Conservation (phyloP, 2,329 filamentous ascomycete genomes). For the Penicillium sp. region DNA sequence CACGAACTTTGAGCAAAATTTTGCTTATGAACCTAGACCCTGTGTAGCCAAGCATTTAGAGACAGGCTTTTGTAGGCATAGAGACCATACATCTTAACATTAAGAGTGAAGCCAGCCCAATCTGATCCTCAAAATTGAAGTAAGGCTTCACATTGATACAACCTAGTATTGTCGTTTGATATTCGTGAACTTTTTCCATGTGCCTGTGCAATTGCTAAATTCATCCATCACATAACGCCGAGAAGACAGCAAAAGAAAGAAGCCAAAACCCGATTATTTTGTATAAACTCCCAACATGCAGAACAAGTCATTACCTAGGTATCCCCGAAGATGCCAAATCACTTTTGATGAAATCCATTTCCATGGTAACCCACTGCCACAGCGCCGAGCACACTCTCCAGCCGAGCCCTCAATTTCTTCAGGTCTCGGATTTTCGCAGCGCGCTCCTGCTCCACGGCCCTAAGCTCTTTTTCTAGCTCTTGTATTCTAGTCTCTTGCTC, state of each 20-base stretch:
- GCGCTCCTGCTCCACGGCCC: slow-evolving; percentile 45
- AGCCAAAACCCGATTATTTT: background rate
- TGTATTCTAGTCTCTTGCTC: slow-evolving; percentile 47
- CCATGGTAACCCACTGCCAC: slow-evolving; percentile 40
- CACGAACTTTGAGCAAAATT: no score
- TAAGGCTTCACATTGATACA: background rate
- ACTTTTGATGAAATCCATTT: slow-evolving; percentile 15
- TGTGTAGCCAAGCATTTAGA: no score
- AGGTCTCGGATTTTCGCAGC: slow-evolving; percentile 44
- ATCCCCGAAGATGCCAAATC: background rate
- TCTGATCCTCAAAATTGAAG: background rate
- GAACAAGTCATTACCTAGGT: background rate
- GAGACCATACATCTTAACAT: no score
- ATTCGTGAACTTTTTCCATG: slow-evolving; percentile 1
- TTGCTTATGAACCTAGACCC: no score
- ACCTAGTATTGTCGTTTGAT: background rate
- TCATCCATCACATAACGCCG: slow-evolving; percentile 4
- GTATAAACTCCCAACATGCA: background rate
- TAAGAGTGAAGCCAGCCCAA: background rate
- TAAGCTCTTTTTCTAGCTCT: slow-evolving; percentile 45
- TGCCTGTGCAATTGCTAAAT: slow-evolving; percentile 1
- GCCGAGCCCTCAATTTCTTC: slow-evolving; percentile 38
- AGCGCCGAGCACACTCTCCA: slow-evolving; percentile 46
- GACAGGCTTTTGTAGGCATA: no score
- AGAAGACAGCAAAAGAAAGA: background rate